Conservation (phyloP, 108 stramenopile genomes). For the Asterionellopsis glacialis region DNA sequence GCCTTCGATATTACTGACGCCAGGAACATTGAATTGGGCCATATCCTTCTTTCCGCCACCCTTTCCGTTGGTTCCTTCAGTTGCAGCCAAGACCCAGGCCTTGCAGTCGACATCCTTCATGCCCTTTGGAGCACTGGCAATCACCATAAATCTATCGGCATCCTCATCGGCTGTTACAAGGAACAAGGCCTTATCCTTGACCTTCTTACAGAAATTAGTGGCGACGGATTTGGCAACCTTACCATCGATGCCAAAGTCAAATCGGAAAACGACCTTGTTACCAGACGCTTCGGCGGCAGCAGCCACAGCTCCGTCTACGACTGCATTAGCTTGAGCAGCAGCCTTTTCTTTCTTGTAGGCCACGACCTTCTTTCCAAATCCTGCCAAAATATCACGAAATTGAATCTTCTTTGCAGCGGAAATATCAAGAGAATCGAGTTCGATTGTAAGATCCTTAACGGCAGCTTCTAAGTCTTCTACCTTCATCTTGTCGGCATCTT, state of each 20-base stretch:
- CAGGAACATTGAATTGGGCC: conserved; percentile 68
- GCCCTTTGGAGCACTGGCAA: conserved; percentile 77
- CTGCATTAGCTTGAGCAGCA: conserved; percentile 69
- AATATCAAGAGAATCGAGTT: conserved; percentile 61
- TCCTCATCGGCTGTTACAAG: conserved; percentile 73
- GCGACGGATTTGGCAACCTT: conserved; percentile 86
- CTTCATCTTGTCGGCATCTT: conserved; percentile 57
- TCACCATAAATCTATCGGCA: conserved; percentile 62
- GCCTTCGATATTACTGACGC: conserved; percentile 42
- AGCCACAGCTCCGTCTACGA: conserved; percentile 54
- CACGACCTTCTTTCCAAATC: conserved; percentile 68
- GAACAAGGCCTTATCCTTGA: conserved; percentile 80
- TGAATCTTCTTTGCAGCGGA: conserved; percentile 75
- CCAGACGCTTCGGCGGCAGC: conserved; percentile 58
- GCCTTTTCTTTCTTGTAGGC: conserved; percentile 78
- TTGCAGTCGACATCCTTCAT: conserved; percentile 72
- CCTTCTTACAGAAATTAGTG: conserved; percentile 76
- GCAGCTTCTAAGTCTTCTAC: conserved; percentile 67
- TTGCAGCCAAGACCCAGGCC: conserved; percentile 71
- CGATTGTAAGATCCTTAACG: conserved; percentile 65
- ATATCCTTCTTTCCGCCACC: conserved; percentile 87
- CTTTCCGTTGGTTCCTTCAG: conserved; percentile 77
- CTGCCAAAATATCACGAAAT: conserved; percentile 54
- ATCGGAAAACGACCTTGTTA: conserved; percentile 77
- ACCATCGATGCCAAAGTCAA: conserved; percentile 89